These are phyloP conservation scores for Fomitopsis pulvina DNA, from an alignment of 768 basidiomycete genomes.

Conservation along the genomic window DNA sequence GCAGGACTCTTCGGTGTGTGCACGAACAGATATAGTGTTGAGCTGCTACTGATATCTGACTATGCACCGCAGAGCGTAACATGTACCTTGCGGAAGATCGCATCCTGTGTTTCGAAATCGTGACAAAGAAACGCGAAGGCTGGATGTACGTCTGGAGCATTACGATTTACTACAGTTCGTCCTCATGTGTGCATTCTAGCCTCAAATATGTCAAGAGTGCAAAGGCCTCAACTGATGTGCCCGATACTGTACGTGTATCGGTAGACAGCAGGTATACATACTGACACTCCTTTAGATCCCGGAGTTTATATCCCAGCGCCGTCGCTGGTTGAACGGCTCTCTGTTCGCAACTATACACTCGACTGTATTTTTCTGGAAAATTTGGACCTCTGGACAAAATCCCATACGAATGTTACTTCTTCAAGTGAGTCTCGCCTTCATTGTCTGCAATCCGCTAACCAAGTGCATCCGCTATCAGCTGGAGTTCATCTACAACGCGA, in stretches of 20 bases:
- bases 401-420: constrained; percentile 78
- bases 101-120: constrained; percentile 91
- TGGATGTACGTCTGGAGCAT: constrained; percentile 54
- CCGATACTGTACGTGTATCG: constrained; percentile 51
- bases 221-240: constrained; percentile 94
- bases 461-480: constrained; percentile 34
- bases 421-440: constrained; percentile 26
- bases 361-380: constrained; percentile 80
- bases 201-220: constrained; percentile 90
- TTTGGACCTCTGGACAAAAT: constrained; percentile 90
- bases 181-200: constrained; percentile 26
- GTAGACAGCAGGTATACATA: no score
- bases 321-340: constrained; percentile 85
- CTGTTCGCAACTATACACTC: constrained; percentile 93
- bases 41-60: not conserved
- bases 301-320: constrained; percentile 92
- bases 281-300: constrained; percentile 43
- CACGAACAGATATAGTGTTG: not conserved
- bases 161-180: not conserved
- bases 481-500: constrained; percentile 87
- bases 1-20: constrained; percentile 61
- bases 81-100: constrained; percentile 91
- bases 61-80: constrained; percentile 51
- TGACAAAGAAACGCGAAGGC: constrained; percentile 80
- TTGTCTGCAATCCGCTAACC: not conserved